Conservation (phyloP, 768 basidiomycete species). For the Pleurotus pulmonarius region DNA sequence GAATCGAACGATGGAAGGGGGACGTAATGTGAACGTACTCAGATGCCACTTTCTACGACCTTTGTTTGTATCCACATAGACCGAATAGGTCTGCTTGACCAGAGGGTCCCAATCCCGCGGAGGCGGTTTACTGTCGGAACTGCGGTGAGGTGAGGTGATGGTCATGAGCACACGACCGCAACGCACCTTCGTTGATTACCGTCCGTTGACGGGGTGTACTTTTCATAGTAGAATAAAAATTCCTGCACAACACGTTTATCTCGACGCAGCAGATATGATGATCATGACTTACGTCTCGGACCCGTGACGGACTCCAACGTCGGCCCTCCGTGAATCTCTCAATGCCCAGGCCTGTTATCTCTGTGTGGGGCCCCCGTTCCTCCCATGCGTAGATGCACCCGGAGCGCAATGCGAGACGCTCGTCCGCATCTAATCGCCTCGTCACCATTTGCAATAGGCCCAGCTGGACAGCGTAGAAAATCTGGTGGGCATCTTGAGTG, state of each 20-base stretch:
- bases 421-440: conserved; percentile 73
- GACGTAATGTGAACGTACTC: conserved; percentile 42
- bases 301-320: conserved; percentile 80
- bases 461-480: conserved; percentile 69
- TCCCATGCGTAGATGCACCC: conserved; percentile 70
- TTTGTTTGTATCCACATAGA: conserved; percentile 63
- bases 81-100: conserved; percentile 84
- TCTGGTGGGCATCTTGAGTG: conserved; percentile 74
- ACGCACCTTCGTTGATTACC: conserved; percentile 38
- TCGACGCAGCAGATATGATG: conserved; percentile 1
- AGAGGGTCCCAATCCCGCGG: conserved; percentile 64
- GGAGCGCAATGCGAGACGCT: conserved; percentile 53
- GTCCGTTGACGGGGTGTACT: conserved; percentile 49
- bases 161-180: background rate
- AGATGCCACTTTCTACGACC: conserved; percentile 80
- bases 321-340: conserved; percentile 85
- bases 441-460: conserved; percentile 69
- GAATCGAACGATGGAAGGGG: background rate
- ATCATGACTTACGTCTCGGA: conserved; percentile 62
- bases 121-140: conserved; percentile 41
- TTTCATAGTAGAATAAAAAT: conserved; percentile 84
- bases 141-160: conserved; percentile 7
- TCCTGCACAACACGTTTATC: conserved; percentile 41
- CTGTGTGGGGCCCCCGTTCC: conserved; percentile 66
- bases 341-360: conserved; percentile 76